Evolutionary conservation across 2,329 filamentous ascomycete genomes (phyloP), one percentile per base, ranked within the genome.

Genomic region (Verticillium nubilum): DNA sequence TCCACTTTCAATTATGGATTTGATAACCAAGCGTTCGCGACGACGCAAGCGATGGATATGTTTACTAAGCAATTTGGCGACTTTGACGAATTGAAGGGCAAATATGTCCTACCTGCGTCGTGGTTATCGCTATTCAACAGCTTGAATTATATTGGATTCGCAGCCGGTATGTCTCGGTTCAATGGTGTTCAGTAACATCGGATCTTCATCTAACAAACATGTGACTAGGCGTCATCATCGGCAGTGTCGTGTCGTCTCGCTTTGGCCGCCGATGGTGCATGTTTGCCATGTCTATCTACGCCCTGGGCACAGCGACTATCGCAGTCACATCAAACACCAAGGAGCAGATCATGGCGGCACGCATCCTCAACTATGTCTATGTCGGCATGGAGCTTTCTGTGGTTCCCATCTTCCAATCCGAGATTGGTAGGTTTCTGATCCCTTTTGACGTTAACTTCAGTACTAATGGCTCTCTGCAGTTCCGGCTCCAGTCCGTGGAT

Each of bases 1-100:
- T 74, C 71, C 0, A 68, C 67, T 0, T 71, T 76, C 59, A 76
- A 75, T 58, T 76, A 74, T 68, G 73, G 74, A 28, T 74, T 76
- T 19, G 74, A 76, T 57, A 73, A 75, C 50, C 70, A 73, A 53
- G 74, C 67, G 0, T 74, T 74, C 55, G 67, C 71, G 0, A 72
- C 68, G 0, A 72, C 67, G 0, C 73, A 76, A 62, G 70, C 74
- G 2, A 76, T 76, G 74, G 63, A 68, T 13, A 57, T 70, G 2
- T 76, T 73, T 57, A 66, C 66, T 5, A 65, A 62, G 25, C 67
- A 73, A 23, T 75, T 76, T 56, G 73, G 74, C 0, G 61, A 65
- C 2, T 70, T 63, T 28, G 60, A 73, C 37, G 61, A 52, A 61
- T 56, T 25, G 10, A 61, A 60, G 2, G 61, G 65, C 2, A 57